Conservation (phyloP, 2,329 filamentous ascomycete genomes). For the Chaetomium globosum region DNA sequence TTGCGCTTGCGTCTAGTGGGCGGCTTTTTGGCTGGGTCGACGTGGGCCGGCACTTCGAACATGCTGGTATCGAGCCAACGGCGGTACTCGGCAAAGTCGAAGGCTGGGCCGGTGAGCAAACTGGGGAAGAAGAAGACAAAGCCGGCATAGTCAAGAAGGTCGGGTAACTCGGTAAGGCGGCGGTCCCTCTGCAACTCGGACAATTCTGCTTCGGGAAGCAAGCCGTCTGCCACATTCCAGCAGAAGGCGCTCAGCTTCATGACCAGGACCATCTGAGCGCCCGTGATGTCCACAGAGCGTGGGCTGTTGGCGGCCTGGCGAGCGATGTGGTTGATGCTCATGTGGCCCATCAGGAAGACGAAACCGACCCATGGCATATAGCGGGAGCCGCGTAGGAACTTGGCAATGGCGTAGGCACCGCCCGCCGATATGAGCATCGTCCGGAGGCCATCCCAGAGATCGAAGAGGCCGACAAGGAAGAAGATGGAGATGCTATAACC, state of each 20-base stretch:
- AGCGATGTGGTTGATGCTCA: slow-evolving; percentile 85
- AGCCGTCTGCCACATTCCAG: slow-evolving; percentile 96
- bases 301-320: slow-evolving; percentile 73
- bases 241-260: slow-evolving; percentile 98
- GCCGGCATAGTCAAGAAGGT: slow-evolving; percentile 77
- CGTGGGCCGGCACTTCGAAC: slow-evolving; percentile 80
- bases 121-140: slow-evolving; percentile 96
- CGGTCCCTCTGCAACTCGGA: slow-evolving; percentile 84
- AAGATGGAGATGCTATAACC: slow-evolving; percentile 71
- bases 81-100: slow-evolving; percentile 91
- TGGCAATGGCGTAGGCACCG: slow-evolving; percentile 80
- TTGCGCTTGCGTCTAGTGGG: slow-evolving; percentile 85
- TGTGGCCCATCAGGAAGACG: slow-evolving; percentile 90
- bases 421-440: slow-evolving; percentile 79
- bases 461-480: slow-evolving; percentile 90
- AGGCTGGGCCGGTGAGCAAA: slow-evolving; percentile 85
- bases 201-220: slow-evolving; percentile 75
- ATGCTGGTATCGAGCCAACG: slow-evolving; percentile 92
- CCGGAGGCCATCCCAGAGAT: slow-evolving; percentile 81
- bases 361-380: slow-evolving; percentile 99
- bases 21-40: slow-evolving; percentile 83
- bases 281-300: slow-evolving; percentile 79
- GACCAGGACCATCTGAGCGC: slow-evolving; percentile 94
- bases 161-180: slow-evolving; percentile 73
- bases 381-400: slow-evolving; percentile 74